These are phyloP conservation scores for Nakazawaea wyomingensis DNA, from an alignment of 805 yeast species.

Conservation along the genomic window DNA sequence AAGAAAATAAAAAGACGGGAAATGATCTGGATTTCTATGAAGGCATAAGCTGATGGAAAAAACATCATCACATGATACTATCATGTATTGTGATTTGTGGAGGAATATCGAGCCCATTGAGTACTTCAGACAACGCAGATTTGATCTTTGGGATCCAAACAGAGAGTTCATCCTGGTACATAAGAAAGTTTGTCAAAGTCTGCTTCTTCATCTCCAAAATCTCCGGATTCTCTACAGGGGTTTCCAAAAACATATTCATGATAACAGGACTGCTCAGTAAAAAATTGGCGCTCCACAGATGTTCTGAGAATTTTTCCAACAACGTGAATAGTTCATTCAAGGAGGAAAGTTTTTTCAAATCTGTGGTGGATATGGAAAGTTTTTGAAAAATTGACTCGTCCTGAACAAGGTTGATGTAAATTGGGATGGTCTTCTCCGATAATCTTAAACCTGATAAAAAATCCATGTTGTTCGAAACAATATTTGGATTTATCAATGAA, in stretches of 20 bases:
- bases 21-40: no score
- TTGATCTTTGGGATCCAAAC: constrained; percentile 1
- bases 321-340: background rate
- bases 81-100: constrained; percentile 3
- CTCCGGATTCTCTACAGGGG: background rate
- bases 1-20: no score
- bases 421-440: background rate
- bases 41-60: no score
- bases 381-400: background rate
- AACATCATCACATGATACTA: background rate
- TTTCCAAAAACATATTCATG: constrained; percentile 8
- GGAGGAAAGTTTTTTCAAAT: constrained; percentile 3
- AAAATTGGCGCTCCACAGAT: background rate
- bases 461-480: background rate
- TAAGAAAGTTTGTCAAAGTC: constrained; percentile 2
- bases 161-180: background rate
- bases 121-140: background rate
- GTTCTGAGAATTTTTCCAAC: background rate
- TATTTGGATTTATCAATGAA: constrained; percentile 1
- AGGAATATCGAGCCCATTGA: background rate
- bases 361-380: background rate
- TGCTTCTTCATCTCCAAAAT: background rate
- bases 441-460: constrained; percentile 1
- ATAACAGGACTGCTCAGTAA: constrained; percentile 1
- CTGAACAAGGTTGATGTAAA: constrained; percentile 1